These are phyloP conservation scores for Fusarium sp. DNA, from an alignment of 2,329 filamentous ascomycete species.

Conservation along the genomic window DNA sequence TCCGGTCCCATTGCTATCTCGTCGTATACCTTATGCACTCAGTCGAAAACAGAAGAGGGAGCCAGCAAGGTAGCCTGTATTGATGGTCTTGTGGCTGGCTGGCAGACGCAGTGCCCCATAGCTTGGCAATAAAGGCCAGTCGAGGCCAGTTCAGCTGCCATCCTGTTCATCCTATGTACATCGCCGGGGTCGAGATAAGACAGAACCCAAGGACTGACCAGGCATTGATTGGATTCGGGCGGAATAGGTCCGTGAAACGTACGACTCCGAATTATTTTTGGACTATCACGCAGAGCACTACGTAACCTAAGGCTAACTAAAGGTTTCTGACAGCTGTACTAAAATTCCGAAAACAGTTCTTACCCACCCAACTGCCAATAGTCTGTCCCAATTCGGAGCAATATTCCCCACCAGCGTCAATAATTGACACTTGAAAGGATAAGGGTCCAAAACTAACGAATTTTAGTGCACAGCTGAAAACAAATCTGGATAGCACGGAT, in stretches of 20 bases:
- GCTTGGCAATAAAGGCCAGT: neutral
- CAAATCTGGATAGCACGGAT: neutral
- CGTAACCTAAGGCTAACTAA: too few relatives aligned
- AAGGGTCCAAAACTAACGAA: neutral
- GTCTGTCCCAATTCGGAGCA: neutral
- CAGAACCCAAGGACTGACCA: fast-evolving
- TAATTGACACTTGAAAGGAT: neutral
- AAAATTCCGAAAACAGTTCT: neutral
- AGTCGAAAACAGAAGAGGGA: neutral
- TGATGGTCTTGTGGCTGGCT: neutral
- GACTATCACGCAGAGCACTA: too few relatives aligned
- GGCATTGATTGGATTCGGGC: fast-evolving
- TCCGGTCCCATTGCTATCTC: fast-evolving
- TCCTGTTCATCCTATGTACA: fast-evolving
- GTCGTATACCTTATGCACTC: fast-evolving
- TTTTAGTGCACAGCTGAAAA: neutral
- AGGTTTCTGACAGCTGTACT: neutral
- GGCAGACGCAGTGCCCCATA: neutral
- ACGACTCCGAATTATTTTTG: neutral
- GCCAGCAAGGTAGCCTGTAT: fast-evolving
- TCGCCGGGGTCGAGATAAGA: fast-evolving
- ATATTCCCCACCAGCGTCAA: neutral
- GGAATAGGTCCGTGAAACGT: neutral
- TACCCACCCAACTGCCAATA: neutral
- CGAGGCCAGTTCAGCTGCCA: fast-evolving